Base-by-base conservation (phyloP, 148 eudicot genomes). In the Chenopodium album region DNA sequence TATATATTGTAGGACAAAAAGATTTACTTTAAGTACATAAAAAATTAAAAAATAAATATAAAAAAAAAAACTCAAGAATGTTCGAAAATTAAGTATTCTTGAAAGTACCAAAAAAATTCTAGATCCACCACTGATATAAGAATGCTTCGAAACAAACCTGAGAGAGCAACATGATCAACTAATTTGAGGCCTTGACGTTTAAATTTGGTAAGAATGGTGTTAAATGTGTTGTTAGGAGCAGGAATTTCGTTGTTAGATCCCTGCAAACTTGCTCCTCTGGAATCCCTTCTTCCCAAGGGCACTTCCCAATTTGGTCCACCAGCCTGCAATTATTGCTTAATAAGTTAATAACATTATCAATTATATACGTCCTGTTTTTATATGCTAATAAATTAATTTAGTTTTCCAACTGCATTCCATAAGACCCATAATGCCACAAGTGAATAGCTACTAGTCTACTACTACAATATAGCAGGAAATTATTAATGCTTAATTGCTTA, bases 221-320 rank as follows among this genome's bases (percentile, higher is more conserved):
- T 91, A 82, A 94, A 92, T 5, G 98, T 92, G 88, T 85, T 89
- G 89, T 90, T 91, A 50, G 98, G 97, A 13, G 97, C 97, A 31
- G 98, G 98, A 80, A 94, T 94, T 82, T 92, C 83, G 12, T 89
- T 81, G 89, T 94, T 94, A 52, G 98, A 90, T 13, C 92, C 97
- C 78, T 91, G 89, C 82, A 92, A 86, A 81, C 97, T 94, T 46
- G 98, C 95, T 60, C 77, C 78, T 86, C 46, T 85, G 0, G 95
- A 73, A 82, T 94, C 98, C 76, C 91, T 90, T 89, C 98, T 89
- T 78, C 98, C 98, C 47, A 94, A 46, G 34, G 97, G 98, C 41
- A 94, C 94, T 70, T 76, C 95, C 98, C 98, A 94, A 81, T 86
- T 85, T 1, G 95, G 98, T 72, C 98, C 98, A 32, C 97, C 98